A percentile compares a stretch with the other conserved stretches of the same genome.
These are phyloP conservation scores for Fusarium cicatricum DNA, from an alignment of 2,329 filamentous ascomycete species.

Conservation along the genomic window DNA sequence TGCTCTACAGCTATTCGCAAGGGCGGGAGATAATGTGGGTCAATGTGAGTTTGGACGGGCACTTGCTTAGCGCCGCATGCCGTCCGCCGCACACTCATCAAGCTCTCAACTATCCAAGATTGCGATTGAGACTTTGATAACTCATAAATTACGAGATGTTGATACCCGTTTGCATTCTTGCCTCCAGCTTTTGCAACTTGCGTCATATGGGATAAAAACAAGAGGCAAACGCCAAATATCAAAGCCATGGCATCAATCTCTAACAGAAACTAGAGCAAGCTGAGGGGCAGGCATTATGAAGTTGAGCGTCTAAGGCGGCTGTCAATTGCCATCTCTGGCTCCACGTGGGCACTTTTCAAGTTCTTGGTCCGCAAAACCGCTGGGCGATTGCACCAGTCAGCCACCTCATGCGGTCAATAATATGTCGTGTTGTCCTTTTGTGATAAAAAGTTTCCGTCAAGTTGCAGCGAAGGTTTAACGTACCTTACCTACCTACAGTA, in stretches of 20 bases:
- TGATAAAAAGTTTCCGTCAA: not conserved
- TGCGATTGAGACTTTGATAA: too few relatives aligned
- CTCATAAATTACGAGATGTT: too few relatives aligned
- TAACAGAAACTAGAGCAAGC: too few relatives aligned
- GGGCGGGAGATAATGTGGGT: conserved; percentile 22
- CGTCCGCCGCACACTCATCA: conserved; percentile 10
- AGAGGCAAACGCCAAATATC: too few relatives aligned
- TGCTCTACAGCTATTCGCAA: conserved; percentile 22
- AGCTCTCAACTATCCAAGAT: too few relatives aligned
- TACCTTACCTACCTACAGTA: not conserved
- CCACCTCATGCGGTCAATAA: not conserved
- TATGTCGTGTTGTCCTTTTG: not conserved
- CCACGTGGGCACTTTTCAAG: conserved; percentile 3
- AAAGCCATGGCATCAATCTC: too few relatives aligned
- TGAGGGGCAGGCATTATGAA: too few relatives aligned
- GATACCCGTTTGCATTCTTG: too few relatives aligned
- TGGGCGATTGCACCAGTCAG: not conserved
- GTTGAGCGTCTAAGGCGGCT: not conserved
- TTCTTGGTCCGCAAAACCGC: not conserved
- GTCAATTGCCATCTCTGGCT: not conserved
- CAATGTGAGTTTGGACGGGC: conserved; percentile 9
- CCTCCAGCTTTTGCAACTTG: too few relatives aligned
- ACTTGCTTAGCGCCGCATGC: conserved; percentile 32
- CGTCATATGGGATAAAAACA: too few relatives aligned
- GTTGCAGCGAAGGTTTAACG: not conserved